Evolutionary conservation across 805 yeast species (phyloP).

Genomic region (Lachancea meyersii): DNA sequence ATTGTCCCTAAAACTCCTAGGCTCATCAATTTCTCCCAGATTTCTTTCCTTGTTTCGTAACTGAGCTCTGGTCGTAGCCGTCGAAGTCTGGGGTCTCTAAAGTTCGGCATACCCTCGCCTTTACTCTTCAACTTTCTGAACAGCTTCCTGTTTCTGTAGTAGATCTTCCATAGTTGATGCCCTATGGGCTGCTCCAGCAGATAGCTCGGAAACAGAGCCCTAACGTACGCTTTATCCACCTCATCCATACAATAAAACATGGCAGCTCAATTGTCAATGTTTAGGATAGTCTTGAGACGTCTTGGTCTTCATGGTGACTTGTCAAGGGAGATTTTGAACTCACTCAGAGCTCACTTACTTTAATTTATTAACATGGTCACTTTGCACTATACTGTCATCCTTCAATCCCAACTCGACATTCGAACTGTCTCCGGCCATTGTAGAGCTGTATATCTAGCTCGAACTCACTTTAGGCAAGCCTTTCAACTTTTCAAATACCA

Average conservation of each 20-base stretch:
- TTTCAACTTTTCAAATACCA: too few relatives aligned
- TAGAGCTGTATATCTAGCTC: too few relatives aligned
- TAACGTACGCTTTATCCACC: slow-evolving; percentile 25
- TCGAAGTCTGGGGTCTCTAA: slow-evolving; percentile 1
- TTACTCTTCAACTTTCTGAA: slow-evolving; percentile 20
- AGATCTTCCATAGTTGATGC: slow-evolving; percentile 23
- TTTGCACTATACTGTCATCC: too few relatives aligned
- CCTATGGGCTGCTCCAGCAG: slow-evolving; percentile 31
- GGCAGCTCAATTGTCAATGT: not conserved
- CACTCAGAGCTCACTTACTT: too few relatives aligned
- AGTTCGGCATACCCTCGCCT: slow-evolving; percentile 6
- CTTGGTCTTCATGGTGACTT: not conserved
- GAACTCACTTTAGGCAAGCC: too few relatives aligned
- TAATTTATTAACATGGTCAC: too few relatives aligned
- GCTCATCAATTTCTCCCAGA: slow-evolving; percentile 29
- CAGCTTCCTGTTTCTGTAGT: slow-evolving; percentile 23
- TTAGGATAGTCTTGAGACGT: not conserved
- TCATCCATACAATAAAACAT: slow-evolving; percentile 25
- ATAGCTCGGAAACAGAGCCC: slow-evolving; percentile 26
- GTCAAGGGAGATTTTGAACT: not conserved
- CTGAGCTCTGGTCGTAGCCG: slow-evolving; percentile 13
- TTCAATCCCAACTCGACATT: too few relatives aligned
- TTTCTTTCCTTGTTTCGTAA: slow-evolving; percentile 22
- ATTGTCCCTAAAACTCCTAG: slow-evolving; percentile 31
- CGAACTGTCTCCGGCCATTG: too few relatives aligned